Base-by-base conservation (phyloP, 2,329 filamentous ascomycete genomes). In the Cytospora paraplurivora region DNA sequence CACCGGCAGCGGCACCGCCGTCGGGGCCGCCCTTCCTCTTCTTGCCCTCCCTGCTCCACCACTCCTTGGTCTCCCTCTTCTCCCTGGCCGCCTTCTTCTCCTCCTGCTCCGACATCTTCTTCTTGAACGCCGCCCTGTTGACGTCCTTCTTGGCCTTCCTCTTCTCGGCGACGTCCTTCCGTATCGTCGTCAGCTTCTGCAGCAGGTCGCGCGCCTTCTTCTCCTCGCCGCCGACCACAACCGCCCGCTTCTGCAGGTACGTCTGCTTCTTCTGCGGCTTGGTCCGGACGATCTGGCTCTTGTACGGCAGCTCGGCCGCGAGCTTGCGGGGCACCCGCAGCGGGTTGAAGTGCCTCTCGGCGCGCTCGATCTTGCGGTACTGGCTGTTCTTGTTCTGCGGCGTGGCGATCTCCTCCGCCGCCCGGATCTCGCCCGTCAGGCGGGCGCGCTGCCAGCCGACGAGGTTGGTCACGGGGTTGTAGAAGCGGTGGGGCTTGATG, bases 381-480 rank as follows among this genome's bases (percentile, higher is more conserved):
- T 90, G 86, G 67, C 89, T 93, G 80, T 99, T 94, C 75, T 89
- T 90, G 70, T 88, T 84, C 72, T 89, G 82, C 0, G 95, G 95
- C 0, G 93, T 94, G 7, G 88, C 78, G 53, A 98, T 80, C 66
- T 83, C 84, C 75, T 92, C 79, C 59, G 88, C 91, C 52, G 88
- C 88, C 50, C 95, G 92, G 68, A 99, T 90, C 78, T 97, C 87
- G 64, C 95, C 95, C 0, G 95, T 98, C 47, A 97, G 82, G 32
- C 95, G 90, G 95, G 99, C 99, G 61, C 89, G 88, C 72, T 90
- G 86, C 95, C 95, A 98, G 66, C 91, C 92, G 65, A 98, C 84
- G 47, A 98, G 85, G 77, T 99, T 97, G 64, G 92, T 95, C 61
- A 96, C 93, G 1, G 93, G 91, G 77, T 98, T 97, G 82, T 97